phyloP scores from a whole-genome alignment of 108 stramenopile species.

The Discostella stelligeroides region DNA sequence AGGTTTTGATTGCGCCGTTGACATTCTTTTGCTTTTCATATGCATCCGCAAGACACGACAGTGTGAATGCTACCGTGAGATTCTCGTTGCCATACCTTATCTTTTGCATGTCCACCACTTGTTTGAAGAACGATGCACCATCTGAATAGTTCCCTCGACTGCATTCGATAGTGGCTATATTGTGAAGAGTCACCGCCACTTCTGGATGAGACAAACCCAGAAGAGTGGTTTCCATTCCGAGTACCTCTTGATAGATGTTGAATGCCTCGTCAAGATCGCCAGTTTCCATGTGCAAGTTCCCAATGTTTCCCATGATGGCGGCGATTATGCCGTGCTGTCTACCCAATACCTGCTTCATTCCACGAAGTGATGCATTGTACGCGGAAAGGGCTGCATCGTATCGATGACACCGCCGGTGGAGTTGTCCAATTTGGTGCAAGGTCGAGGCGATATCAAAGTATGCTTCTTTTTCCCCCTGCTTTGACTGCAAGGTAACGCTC shows the following conservation, averaged over 20 bases:
- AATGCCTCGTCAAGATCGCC: constrained; percentile 82
- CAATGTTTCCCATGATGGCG: constrained; percentile 85
- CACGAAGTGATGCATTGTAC: constrained; percentile 72
- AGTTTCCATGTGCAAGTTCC: constrained; percentile 87
- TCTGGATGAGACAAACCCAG: constrained; percentile 86
- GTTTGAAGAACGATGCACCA: constrained; percentile 66
- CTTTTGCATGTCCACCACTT: constrained; percentile 79
- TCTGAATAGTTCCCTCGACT: constrained; percentile 74
- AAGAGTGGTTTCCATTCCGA: constrained; percentile 82
- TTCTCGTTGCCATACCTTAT: constrained; percentile 70
- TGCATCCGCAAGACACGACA: constrained; percentile 84
- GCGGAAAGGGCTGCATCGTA: constrained; percentile 68
- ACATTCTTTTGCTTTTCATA: constrained; percentile 74
- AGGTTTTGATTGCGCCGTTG: constrained; percentile 61
- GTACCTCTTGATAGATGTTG: constrained; percentile 82
- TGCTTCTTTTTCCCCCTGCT: constrained; percentile 30
- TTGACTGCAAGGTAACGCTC: neutral
- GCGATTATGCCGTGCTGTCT: constrained; percentile 76
- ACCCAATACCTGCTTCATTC: constrained; percentile 81
- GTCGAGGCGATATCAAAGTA: constrained; percentile 81
- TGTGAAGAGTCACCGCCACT: constrained; percentile 85
- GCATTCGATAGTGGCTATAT: constrained; percentile 90
- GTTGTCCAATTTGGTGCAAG: constrained; percentile 80
- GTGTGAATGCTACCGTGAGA: constrained; percentile 65
- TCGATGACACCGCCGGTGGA: constrained; percentile 62